Evolutionary conservation across 2,329 filamentous ascomycete species (phyloP).

Genomic region (Capronia epimyces): DNA sequence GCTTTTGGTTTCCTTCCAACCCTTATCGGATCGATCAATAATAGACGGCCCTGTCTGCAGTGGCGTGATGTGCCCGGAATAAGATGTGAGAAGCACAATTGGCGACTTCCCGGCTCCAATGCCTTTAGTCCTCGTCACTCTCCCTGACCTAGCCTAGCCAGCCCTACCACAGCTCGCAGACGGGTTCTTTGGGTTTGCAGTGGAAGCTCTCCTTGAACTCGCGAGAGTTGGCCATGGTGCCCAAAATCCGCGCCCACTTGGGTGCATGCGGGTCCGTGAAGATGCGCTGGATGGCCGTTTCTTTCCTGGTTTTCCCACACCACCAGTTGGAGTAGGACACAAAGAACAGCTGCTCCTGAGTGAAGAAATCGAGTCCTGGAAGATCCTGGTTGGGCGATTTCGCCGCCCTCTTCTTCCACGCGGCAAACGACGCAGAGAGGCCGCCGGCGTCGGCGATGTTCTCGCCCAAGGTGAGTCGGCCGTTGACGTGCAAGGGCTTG

Average conservation of each 20-base stretch:
- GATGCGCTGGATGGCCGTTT: slow-evolving; percentile 53
- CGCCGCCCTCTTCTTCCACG: slow-evolving; percentile 57
- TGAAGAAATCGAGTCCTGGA: slow-evolving; percentile 58
- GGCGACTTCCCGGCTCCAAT: too few relatives aligned
- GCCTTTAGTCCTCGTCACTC: too few relatives aligned
- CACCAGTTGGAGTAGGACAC: slow-evolving; percentile 60
- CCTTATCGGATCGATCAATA: too few relatives aligned
- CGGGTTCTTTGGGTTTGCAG: slow-evolving; percentile 60
- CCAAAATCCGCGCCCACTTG: slow-evolving; percentile 54
- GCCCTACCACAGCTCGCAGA: slow-evolving; percentile 64
- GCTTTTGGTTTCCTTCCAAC: too few relatives aligned
- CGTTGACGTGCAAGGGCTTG: slow-evolving; percentile 56
- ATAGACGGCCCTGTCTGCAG: too few relatives aligned
- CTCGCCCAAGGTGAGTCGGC: slow-evolving; percentile 59
- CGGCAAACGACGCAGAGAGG: slow-evolving; percentile 56
- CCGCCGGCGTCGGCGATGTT: slow-evolving; percentile 69
- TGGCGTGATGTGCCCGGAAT: too few relatives aligned
- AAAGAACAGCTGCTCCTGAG: slow-evolving; percentile 66
- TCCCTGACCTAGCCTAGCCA: too few relatives aligned
- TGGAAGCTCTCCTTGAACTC: slow-evolving; percentile 64
- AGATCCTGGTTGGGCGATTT: slow-evolving; percentile 50
- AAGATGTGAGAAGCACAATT: too few relatives aligned
- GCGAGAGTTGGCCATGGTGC: slow-evolving; percentile 61
- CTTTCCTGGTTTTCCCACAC: slow-evolving; percentile 60
- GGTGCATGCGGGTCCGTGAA: slow-evolving; percentile 63